These are phyloP conservation scores for Phytophthora foliorum DNA, from an alignment of 352 stramenopile species.

Conservation along the genomic window DNA sequence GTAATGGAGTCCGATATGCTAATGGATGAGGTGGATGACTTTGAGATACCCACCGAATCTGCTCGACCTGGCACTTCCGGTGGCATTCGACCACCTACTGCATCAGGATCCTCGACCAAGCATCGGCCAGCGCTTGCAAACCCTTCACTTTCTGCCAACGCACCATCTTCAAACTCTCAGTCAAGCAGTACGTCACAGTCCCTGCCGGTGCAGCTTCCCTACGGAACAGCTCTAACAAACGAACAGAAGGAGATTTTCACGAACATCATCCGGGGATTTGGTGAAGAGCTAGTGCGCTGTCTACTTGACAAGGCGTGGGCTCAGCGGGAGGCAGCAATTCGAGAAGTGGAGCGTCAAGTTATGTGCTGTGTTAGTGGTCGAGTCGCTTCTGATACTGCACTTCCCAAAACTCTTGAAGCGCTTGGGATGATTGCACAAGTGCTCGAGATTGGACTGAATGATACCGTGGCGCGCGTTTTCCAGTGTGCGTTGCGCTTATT, in stretches of 20 bases:
- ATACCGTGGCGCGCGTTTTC: conserved; percentile 82
- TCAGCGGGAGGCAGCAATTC: conserved; percentile 75
- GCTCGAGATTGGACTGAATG: conserved; percentile 76
- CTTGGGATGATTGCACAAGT: conserved; percentile 65
- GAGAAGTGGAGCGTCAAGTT: conserved; percentile 78
- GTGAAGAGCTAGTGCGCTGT: conserved; percentile 79
- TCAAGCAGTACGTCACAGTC: conserved; percentile 33
- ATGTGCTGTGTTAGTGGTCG: conserved; percentile 62
- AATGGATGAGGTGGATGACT: conserved; percentile 89
- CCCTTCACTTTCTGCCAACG: conserved; percentile 52
- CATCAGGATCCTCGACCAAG: conserved; percentile 82
- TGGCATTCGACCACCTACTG: conserved; percentile 66
- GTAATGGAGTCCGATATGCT: conserved; percentile 82
- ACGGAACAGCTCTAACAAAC: conserved; percentile 71
- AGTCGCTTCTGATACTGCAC: conserved; percentile 48
- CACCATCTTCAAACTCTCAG: conserved; percentile 22
- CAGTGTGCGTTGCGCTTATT: conserved; percentile 81
- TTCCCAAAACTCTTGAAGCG: conserved; percentile 66
- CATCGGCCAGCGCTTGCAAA: conserved; percentile 74
- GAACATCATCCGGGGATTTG: conserved; percentile 65
- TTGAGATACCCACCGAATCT: conserved; percentile 56
- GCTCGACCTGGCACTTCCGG: conserved; percentile 64
- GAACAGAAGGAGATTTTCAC: conserved; percentile 68
- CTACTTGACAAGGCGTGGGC: conserved; percentile 86
- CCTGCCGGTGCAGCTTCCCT: conserved; percentile 61